Evolutionary conservation across 2,329 filamentous ascomycete genomes (phyloP).

Genomic region (Hymenoscyphus infarciens): DNA sequence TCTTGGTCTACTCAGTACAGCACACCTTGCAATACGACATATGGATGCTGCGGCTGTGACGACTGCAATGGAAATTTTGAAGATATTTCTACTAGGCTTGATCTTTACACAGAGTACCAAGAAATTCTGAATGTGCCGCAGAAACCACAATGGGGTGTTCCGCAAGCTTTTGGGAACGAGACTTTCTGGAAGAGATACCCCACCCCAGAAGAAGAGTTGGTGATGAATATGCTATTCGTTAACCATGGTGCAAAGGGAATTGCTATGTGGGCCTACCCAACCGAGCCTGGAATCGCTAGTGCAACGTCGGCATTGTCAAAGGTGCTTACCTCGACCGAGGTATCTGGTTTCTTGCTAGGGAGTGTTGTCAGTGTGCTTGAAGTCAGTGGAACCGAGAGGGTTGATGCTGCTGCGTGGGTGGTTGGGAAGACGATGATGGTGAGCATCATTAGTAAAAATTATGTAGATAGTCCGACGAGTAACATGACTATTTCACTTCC

Average conservation of each 20-base stretch:
- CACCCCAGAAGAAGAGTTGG: slow-evolving; percentile 42
- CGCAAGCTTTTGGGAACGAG: slow-evolving; percentile 47
- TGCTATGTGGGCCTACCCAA: slow-evolving; percentile 45
- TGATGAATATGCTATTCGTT: slow-evolving; percentile 45
- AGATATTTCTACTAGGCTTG: slow-evolving; percentile 44
- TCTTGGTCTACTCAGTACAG: slow-evolving; percentile 43
- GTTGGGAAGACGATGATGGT: slow-evolving; percentile 34
- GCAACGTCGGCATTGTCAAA: slow-evolving; percentile 39
- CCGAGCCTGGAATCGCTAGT: slow-evolving; percentile 34
- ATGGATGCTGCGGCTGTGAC: slow-evolving; percentile 52
- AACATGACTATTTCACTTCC: slow-evolving; percentile 13
- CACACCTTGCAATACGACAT: slow-evolving; percentile 48
- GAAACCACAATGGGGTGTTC: slow-evolving; percentile 48
- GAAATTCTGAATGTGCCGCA: slow-evolving; percentile 36
- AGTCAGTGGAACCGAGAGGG: slow-evolving; percentile 27
- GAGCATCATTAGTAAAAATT: slow-evolving; percentile 37
- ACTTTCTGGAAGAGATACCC: slow-evolving; percentile 47
- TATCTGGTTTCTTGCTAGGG: slow-evolving; percentile 37
- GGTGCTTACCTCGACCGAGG: slow-evolving; percentile 34
- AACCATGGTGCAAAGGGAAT: slow-evolving; percentile 50
- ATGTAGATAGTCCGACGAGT: slow-evolving; percentile 12
- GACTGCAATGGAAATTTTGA: slow-evolving; percentile 40
- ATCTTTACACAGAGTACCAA: slow-evolving; percentile 40
- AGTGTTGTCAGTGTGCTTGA: slow-evolving; percentile 7
- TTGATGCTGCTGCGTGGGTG: slow-evolving; percentile 41